Evolutionary conservation across 495 filamentous ascomycete genomes (phyloP), one percentile per base, ranked within the genome.

Genomic region (Talaromyces proteolyticus): DNA sequence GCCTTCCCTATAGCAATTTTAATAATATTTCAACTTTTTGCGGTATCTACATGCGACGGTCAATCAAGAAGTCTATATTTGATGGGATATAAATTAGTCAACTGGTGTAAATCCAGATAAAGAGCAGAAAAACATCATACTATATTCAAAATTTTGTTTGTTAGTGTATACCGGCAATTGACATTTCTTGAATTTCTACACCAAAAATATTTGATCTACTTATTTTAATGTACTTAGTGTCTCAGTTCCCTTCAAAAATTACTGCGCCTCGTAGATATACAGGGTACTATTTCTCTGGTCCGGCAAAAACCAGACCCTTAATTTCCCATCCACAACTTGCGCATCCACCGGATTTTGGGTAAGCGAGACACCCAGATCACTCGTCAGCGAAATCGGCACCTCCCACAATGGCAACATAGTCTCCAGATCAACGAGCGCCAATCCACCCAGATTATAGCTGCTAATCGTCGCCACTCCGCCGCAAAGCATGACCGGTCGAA

Each of bases 341-440:
- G 62, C 59, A 25, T 71, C 65, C 29, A 69, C 57, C 8, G 67
- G 66, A 52, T 67, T 69, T 55, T 67, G 54, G 14, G 65, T 64
- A 52, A 69, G 39, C 12, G 59, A 23, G 1, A 42, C 47, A 3
- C 66, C 67, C 8, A 39, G 42, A 20, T 59, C 62, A 39, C 59
- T 67, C 22, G 53, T 49, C 54, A 69, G 50, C n/a, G 57, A 59
- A 18, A 70, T 50, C 3, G 67, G 67, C 6, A 69, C 49, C 45
- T 69, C 64, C 42, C 55, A 59, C 37, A 68, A 38, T 3, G 63
- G 58, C 14, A 56, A 23, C 64, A 69, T 69, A 2, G 59, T 58
- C 40, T 60, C 36, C 21, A 60, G 47, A 43, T 70, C 63, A n/a
- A 70, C 58, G 46, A 70, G 37, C 2, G 67, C 66, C 20, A 69